These are phyloP conservation scores for Wallacemonas rigidus DNA, from an alignment of 208 protist genomes.

Conservation along the genomic window DNA sequence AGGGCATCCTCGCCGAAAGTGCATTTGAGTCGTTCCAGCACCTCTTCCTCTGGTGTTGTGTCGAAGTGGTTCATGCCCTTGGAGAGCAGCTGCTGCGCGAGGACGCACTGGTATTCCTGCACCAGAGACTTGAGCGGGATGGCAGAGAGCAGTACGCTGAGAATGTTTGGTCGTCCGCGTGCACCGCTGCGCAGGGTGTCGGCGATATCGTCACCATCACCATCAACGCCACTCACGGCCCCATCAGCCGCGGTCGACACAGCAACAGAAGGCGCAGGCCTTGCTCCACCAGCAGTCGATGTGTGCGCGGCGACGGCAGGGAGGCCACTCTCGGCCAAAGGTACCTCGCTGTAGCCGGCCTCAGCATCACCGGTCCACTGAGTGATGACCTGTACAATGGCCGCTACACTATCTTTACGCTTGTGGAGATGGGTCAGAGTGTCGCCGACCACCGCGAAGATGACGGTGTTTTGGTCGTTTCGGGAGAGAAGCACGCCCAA, in stretches of 20 bases:
- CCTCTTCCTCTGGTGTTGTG: slow-evolving; percentile 80
- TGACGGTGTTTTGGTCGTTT: slow-evolving; percentile 75
- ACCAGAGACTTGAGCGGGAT: slow-evolving; percentile 64
- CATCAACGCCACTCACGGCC: background rate
- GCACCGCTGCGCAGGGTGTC: slow-evolving; percentile 19
- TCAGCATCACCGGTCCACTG: slow-evolving; percentile 53
- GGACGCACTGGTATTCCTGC: slow-evolving; percentile 73
- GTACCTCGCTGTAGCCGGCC: background rate
- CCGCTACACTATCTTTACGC: slow-evolving; percentile 77
- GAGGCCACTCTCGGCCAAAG: slow-evolving; percentile 1
- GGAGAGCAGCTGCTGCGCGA: slow-evolving; percentile 69
- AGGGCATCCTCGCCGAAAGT: slow-evolving; percentile 79
- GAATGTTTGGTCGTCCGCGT: slow-evolving; percentile 60
- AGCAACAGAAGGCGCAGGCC: background rate
- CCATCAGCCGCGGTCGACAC: slow-evolving; percentile 11
- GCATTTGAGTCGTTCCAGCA: slow-evolving; percentile 86
- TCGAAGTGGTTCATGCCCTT: slow-evolving; percentile 81
- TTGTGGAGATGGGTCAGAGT: slow-evolving; percentile 80
- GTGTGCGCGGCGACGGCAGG: background rate
- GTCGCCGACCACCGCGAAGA: slow-evolving; percentile 73
- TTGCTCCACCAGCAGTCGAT: background rate
- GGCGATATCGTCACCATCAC: background rate
- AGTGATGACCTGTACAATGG: slow-evolving; percentile 81
- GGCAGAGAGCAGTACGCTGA: slow-evolving; percentile 79
- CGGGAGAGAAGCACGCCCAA: slow-evolving; percentile 74